Conservation (phyloP, 2,329 filamentous ascomycete species). For the Myrmaecium sp. region DNA sequence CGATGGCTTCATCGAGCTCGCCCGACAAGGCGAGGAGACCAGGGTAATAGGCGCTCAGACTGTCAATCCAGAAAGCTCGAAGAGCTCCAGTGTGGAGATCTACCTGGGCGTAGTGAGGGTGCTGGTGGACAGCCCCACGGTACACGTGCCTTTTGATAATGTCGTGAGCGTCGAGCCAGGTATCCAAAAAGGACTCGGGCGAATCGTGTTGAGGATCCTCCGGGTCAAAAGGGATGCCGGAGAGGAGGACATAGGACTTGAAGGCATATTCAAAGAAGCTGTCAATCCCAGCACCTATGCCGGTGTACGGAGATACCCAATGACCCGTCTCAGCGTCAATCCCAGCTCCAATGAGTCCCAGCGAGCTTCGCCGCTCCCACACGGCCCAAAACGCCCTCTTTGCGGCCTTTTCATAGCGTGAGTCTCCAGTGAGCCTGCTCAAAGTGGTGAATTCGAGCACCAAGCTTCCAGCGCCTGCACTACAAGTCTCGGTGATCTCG, state of each 20-base stretch:
- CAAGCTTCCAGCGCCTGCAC: constrained; percentile 86
- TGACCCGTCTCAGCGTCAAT: constrained; percentile 82
- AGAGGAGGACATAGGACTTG: constrained; percentile 83
- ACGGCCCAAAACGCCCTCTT: constrained; percentile 95
- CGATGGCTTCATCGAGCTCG: constrained; percentile 77
- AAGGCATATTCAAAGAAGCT: constrained; percentile 98
- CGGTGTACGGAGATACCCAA: constrained; percentile 80
- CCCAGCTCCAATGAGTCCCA: constrained; percentile 76
- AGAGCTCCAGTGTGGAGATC: constrained; percentile 78
- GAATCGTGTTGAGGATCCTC: constrained; percentile 44
- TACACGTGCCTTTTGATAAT: constrained; percentile 88
- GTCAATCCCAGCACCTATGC: constrained; percentile 67
- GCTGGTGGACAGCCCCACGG: constrained; percentile 53
- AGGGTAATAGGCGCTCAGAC: constrained; percentile 86
- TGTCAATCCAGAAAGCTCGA: constrained; percentile 89
- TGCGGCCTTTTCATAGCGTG: constrained; percentile 72
- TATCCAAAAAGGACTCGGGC: constrained; percentile 59
- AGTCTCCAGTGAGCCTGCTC: constrained; percentile 72
- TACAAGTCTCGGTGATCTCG: constrained; percentile 92
- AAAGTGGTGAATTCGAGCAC: constrained; percentile 86
- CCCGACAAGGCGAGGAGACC: constrained; percentile 74
- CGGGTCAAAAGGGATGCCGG: constrained; percentile 38
- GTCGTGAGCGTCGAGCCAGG: constrained; percentile 72
- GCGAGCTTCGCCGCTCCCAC: constrained; percentile 73
- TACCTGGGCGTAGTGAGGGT: constrained; percentile 85